Conservation (phyloP, 805 yeast species). For the Yarrowia sp. region DNA sequence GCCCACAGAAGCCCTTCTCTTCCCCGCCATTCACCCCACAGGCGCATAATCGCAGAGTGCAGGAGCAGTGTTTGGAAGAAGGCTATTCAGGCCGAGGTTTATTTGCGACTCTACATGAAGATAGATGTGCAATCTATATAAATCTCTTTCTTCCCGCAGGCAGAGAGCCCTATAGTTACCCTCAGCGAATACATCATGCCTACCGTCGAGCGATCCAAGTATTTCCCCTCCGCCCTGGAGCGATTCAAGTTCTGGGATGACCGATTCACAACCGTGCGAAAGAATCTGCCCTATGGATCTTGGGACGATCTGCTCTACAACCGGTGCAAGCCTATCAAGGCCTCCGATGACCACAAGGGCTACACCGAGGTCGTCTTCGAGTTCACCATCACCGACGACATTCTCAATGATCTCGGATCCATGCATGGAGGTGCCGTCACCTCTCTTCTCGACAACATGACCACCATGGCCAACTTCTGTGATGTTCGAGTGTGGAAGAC, state of each 20-base stretch:
- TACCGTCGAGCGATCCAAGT: slow-evolving; percentile 24
- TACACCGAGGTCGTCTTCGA: slow-evolving; percentile 34
- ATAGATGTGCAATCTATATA: slow-evolving; percentile 21
- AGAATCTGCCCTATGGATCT: slow-evolving; percentile 26
- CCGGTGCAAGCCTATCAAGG: slow-evolving; percentile 22
- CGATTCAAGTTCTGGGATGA: slow-evolving; percentile 39
- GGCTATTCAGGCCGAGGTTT: slow-evolving; percentile 16
- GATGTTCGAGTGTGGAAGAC: slow-evolving; percentile 39
- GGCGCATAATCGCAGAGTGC: slow-evolving; percentile 6
- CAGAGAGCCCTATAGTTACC: background rate
- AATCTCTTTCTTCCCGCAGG: background rate
- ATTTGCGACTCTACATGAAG: slow-evolving; percentile 1
- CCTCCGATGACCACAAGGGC: slow-evolving; percentile 33
- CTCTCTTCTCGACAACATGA: slow-evolving; percentile 36
- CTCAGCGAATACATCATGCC: background rate
- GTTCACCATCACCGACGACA: slow-evolving; percentile 34
- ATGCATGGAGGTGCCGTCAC: slow-evolving; percentile 38
- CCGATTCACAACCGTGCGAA: slow-evolving; percentile 20
- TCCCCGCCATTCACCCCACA: background rate
- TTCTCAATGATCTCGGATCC: slow-evolving; percentile 38
- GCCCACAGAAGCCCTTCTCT: too few species aligned
- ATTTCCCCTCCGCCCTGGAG: slow-evolving; percentile 35
- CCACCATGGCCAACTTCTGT: slow-evolving; percentile 35
- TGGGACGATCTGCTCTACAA: slow-evolving; percentile 35
- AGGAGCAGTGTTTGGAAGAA: background rate